Evolutionary conservation across 2,329 filamentous ascomycete genomes (phyloP), one percentile per base, ranked within the genome.

Genomic region (Fonsecaea multimorphosa): DNA sequence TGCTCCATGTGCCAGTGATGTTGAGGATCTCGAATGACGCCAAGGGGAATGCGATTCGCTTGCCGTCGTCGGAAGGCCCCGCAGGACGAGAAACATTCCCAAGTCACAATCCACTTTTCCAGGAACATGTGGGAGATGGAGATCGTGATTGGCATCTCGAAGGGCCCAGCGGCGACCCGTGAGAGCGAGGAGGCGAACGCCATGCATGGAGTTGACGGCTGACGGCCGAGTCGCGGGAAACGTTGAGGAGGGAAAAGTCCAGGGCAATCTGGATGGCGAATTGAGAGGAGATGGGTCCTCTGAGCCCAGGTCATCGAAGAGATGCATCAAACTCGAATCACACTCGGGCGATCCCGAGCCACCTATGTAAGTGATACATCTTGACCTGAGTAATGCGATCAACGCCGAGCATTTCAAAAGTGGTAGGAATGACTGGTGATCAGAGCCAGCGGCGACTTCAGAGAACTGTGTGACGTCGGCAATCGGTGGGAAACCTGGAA

Each of bases 1-100:
- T 55, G 52, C 58, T 61, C 51, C 63, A 65, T 63, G 52, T 36
- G 46, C 46, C 62, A 65, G 46, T 63, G 59, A 63, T 38, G 59
- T 55, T 40, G 65, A 64, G 54, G 8, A 58, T 64, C 27, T 31
- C 38, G 29, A 27, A 62, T 59, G 58, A 58, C 62, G 64, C 60
- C 46, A 55, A 55, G 31, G 56, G 29, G n/a, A 11, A 27, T 32
- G 44, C 51, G 27, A 66, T 57, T 66, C 64, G 64, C 60, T 34
- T 61, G 51, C 49, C n/a, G 24, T 34, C 24, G 12, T 58, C 40
- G 56, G 62, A 51, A 44, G 57, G 36, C 49, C 49, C 62, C 55
- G 51, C 62, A 58, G 27, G 3, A 22, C 31, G 51, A 44, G 27
- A 55, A 31, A 56, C 44, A 49, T 7, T 9, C 36, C 22, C n/a